Evolutionary conservation across 768 basidiomycete species (phyloP).

Genomic region (Boletus patriciae): DNA sequence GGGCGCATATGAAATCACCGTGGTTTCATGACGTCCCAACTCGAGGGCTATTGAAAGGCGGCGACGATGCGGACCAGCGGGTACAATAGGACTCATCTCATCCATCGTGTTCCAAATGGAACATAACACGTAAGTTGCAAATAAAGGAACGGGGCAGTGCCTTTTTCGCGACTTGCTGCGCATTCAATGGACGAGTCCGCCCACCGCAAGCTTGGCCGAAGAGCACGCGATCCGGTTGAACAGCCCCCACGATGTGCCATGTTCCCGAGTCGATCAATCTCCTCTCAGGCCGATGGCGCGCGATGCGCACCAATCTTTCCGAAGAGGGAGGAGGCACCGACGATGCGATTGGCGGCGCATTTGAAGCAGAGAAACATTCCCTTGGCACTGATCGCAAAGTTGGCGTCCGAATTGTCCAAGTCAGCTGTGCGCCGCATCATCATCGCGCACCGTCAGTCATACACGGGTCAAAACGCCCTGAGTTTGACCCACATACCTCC

Average conservation of each 20-base stretch:
- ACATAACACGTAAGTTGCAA: conserved; percentile 1
- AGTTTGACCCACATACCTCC: conserved; percentile 2
- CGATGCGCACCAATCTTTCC: not conserved
- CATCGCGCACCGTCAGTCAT: not conserved
- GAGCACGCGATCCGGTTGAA: conserved; percentile 10
- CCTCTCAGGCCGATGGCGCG: not conserved
- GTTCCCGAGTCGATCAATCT: not conserved
- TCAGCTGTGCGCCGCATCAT: conserved; percentile 8
- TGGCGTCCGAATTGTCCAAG: conserved; percentile 28
- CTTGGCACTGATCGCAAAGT: conserved; percentile 17
- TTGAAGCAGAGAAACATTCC: conserved; percentile 28
- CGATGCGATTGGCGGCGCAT: conserved; percentile 16
- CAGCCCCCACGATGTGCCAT: not conserved
- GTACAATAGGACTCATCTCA: not conserved
- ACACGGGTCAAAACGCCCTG: not conserved
- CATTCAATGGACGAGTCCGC: conserved; percentile 8
- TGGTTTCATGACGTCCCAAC: conserved; percentile 26
- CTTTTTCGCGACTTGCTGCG: conserved; percentile 13
- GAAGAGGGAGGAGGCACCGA: conserved; percentile 7
- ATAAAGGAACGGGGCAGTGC: not conserved
- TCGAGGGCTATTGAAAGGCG: conserved; percentile 24
- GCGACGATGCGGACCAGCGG: conserved; percentile 8
- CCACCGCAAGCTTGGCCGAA: conserved; percentile 16
- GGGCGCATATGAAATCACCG: conserved; percentile 33
- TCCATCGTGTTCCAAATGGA: not conserved